Evolutionary conservation across 2,329 filamentous ascomycete genomes (phyloP).

Genomic region (Penicillium sp.): DNA sequence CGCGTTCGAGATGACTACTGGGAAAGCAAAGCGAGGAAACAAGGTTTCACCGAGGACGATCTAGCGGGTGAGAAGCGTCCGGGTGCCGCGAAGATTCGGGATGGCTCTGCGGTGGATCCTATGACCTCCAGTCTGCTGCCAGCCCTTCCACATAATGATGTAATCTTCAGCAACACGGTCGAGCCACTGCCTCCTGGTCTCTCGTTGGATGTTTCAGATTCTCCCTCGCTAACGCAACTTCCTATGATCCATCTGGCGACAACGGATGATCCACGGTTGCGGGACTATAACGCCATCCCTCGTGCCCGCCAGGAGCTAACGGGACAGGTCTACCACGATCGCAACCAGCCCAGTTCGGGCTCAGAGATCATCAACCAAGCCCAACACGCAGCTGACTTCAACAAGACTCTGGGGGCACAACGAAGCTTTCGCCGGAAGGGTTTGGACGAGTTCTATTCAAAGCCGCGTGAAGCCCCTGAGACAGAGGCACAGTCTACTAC

Average conservation of each 20-base stretch:
- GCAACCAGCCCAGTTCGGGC: conserved; percentile 72
- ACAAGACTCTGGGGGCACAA: conserved; percentile 77
- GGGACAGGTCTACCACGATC: conserved; percentile 84
- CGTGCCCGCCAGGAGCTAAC: conserved; percentile 87
- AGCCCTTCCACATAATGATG: conserved; percentile 74
- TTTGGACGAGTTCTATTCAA: conserved; percentile 77
- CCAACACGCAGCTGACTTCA: conserved; percentile 86
- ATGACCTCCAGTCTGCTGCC: conserved; percentile 58
- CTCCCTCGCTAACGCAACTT: conserved; percentile 69
- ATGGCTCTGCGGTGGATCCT: conserved; percentile 72
- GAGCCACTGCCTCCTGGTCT: conserved; percentile 67
- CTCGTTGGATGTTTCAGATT: conserved; percentile 64
- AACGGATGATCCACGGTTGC: conserved; percentile 72
- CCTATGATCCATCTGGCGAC: conserved; percentile 81
- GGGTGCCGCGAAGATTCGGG: conserved; percentile 82
- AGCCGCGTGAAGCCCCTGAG: conserved; percentile 74
- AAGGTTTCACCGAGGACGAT: conserved; percentile 97
- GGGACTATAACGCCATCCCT: conserved; percentile 80
- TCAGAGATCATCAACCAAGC: conserved; percentile 83
- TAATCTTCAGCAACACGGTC: conserved; percentile 81
- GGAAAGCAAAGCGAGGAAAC: conserved; percentile 95
- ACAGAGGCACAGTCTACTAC: conserved; percentile 39
- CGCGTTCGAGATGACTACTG: conserved; percentile 97
- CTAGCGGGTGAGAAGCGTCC: conserved; percentile 94
- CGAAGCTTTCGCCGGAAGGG: conserved; percentile 77